A percentile compares a stretch with the other conserved stretches of the same genome.
These are phyloP conservation scores for Nemania sp. DNA, from an alignment of 2,329 filamentous ascomycete genomes.

Conservation along the genomic window DNA sequence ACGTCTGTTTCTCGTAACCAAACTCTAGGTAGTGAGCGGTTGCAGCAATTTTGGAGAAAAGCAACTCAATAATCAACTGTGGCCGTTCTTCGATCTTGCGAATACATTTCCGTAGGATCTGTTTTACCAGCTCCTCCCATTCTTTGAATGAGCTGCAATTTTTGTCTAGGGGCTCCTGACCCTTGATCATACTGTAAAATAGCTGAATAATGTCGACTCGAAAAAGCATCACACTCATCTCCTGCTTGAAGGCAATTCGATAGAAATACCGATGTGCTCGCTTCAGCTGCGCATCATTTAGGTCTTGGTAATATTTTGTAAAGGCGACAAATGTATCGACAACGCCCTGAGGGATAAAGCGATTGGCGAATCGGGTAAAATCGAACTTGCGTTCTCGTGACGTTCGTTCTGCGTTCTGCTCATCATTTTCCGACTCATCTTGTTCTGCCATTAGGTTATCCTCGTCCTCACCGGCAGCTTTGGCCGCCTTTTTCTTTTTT, in stretches of 20 bases:
- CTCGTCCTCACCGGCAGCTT: constrained; percentile 56
- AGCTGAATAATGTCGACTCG: constrained; percentile 90
- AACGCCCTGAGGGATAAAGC: constrained; percentile 85
- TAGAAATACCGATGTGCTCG: constrained; percentile 95
- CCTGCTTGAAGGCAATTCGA: constrained; percentile 92
- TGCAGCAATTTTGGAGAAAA: constrained; percentile 90
- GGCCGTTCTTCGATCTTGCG: constrained; percentile 89
- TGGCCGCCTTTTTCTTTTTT: constrained; percentile 76
- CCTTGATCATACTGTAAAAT: constrained; percentile 92
- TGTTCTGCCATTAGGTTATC: constrained; percentile 68
- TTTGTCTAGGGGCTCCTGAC: constrained; percentile 79
- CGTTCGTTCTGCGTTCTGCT: constrained; percentile 75
- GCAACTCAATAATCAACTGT: constrained; percentile 87
- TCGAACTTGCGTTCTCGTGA: constrained; percentile 92
- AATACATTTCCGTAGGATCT: constrained; percentile 83
- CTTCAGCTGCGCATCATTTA: constrained; percentile 85
- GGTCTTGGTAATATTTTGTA: constrained; percentile 81
- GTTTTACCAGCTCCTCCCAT: constrained; percentile 89
- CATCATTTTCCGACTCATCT: constrained; percentile 79
- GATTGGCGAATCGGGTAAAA: constrained; percentile 83
- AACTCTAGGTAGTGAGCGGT: constrained; percentile 91
- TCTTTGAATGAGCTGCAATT: constrained; percentile 79
- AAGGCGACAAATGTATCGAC: constrained; percentile 91
- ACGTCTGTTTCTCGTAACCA: constrained; percentile 84
- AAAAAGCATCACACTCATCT: constrained; percentile 88